Base-by-base conservation (phyloP, 1,284 basidiomycete genomes). In the Taiwanofungus camphoratus region DNA sequence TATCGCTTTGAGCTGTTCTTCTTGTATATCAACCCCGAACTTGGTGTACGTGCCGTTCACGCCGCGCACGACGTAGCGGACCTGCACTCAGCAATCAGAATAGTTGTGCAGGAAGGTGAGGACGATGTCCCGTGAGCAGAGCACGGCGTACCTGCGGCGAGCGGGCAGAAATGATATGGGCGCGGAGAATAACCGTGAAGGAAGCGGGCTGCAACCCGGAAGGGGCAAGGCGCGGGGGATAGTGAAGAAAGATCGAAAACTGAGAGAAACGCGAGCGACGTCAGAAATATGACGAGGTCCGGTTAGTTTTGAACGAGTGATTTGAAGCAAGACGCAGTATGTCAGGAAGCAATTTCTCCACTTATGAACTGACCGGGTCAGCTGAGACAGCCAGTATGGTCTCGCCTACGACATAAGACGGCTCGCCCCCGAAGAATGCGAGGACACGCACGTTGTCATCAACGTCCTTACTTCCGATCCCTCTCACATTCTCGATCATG, bases 1-100 rank as follows among this genome's bases (percentile, higher is more conserved):
- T 44, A 83, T 77, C 3, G 59, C 68, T 54, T 75, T 79, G 35
- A 84, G 69, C 45, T 81, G 76, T 45, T 79, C 79, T 63, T 92
- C 89, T 58, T 92, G 89, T 2, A 78, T 66, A 60, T 92, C 89
- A 27, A 90, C 61, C 1, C 87, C 88, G 55, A 73, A 77, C 63
- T 94, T 93, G 46, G 74, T 67, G 61, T 76, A 92, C 2, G 78
- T 76, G 26, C 86, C 91, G 49, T 74, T 72, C 18, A 77, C 79
- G n/a, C 88, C 86, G 30, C 79, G 74, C 40, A 82, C 75, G 38
- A 77, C 60, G 62, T 79, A 92, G 19, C n/a, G n/a, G n/a, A n/a
- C n/a, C n/a, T n/a, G n/a, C n/a, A n/a, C n/a, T n/a, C n/a, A n/a
- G n/a, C n/a, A n/a, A n/a, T n/a, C n/a, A n/a, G n/a, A n/a, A n/a